Percentiles rank a stretch among this genome's conserved stretches.
phyloP scores from a whole-genome alignment of 257 asterid genomes.

The Craterostigma plantagineum region DNA sequence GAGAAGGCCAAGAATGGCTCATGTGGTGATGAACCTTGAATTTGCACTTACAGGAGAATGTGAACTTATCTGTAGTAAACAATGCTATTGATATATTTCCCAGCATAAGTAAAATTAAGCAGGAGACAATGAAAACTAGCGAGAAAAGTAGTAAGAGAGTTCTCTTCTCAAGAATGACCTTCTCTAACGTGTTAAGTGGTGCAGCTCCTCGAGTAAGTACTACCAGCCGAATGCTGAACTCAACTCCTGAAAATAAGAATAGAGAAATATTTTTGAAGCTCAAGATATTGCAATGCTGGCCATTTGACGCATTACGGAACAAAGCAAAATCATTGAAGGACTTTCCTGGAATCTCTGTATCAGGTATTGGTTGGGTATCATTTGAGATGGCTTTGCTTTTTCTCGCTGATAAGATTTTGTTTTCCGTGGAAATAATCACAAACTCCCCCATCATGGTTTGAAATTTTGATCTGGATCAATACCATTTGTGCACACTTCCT shows the following conservation, averaged over 20 bases:
- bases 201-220: slow-evolving; percentile 10
- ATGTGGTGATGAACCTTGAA: slow-evolving; percentile 32
- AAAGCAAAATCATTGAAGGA: slow-evolving; percentile 10
- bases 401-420: not conserved
- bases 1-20: slow-evolving; percentile 36
- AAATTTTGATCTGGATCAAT: too few species aligned
- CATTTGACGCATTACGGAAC: slow-evolving; percentile 7
- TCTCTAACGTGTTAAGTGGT: slow-evolving; percentile 10
- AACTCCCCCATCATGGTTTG: slow-evolving; percentile 2
- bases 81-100: slow-evolving; percentile 12
- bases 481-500: too few species aligned
- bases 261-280: slow-evolving; percentile 12
- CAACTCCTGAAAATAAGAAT: slow-evolving; percentile 9
- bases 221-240: slow-evolving; percentile 6
- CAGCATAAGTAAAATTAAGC: slow-evolving; percentile 9
- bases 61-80: slow-evolving; percentile 9
- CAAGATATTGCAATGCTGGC: slow-evolving; percentile 17
- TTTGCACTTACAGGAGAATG: slow-evolving; percentile 35
- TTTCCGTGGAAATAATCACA: slow-evolving; percentile 7
- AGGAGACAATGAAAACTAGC: slow-evolving; percentile 9
- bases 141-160: not conserved
- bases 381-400: too few species aligned
- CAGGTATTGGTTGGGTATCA: slow-evolving; percentile 15
- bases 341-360: slow-evolving; percentile 3
- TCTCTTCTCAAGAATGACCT: slow-evolving; percentile 2